These are phyloP conservation scores for Venustampulla echinocandica DNA, from an alignment of 495 filamentous ascomycete genomes.

Conservation along the genomic window DNA sequence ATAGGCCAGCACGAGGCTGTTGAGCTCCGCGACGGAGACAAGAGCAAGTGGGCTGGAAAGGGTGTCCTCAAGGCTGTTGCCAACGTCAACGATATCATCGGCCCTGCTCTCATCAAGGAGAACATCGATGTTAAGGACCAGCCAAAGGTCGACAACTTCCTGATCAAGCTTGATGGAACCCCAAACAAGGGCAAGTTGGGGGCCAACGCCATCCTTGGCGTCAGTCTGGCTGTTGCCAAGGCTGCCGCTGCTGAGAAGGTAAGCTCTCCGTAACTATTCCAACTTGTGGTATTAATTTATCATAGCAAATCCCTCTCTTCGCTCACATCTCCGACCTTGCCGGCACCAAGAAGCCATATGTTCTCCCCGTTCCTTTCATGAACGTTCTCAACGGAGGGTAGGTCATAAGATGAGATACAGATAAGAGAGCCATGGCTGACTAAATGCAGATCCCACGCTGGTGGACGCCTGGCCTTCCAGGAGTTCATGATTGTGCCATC, in stretches of 20 bases:
- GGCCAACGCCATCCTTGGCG: conserved; percentile 98
- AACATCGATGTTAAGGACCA: conserved; percentile 97
- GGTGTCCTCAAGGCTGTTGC: conserved; percentile 91
- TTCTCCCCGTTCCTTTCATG: conserved; percentile 98
- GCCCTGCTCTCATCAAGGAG: conserved; percentile 84
- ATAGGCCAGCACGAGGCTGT: conserved; percentile 93
- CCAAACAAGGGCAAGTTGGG: conserved; percentile 96
- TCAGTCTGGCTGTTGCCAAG: conserved; percentile 93
- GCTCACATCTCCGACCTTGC: conserved; percentile 97
- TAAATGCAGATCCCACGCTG: conserved; percentile 72
- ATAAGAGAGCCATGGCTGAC: conserved; percentile 26
- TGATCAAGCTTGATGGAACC: conserved; percentile 93
- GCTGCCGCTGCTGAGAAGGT: conserved; percentile 96
- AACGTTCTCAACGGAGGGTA: conserved; percentile 97
- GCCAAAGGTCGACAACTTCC: conserved; percentile 81
- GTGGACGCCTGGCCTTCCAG: conserved; percentile 98
- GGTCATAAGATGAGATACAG: conserved; percentile 9
- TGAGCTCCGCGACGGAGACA: conserved; percentile 98
- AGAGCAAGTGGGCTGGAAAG: conserved; percentile 93
- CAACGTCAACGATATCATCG: conserved; percentile 94
- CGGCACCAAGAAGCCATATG: conserved; percentile 99
- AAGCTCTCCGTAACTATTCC: conserved; percentile 5
- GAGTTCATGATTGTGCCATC: conserved; percentile 99
- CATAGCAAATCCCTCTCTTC: conserved; percentile 80
- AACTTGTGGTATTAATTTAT: conserved; percentile 2